These are phyloP conservation scores for Thalassiosira pacifica DNA, from an alignment of 352 stramenopile species.

Conservation along the genomic window DNA sequence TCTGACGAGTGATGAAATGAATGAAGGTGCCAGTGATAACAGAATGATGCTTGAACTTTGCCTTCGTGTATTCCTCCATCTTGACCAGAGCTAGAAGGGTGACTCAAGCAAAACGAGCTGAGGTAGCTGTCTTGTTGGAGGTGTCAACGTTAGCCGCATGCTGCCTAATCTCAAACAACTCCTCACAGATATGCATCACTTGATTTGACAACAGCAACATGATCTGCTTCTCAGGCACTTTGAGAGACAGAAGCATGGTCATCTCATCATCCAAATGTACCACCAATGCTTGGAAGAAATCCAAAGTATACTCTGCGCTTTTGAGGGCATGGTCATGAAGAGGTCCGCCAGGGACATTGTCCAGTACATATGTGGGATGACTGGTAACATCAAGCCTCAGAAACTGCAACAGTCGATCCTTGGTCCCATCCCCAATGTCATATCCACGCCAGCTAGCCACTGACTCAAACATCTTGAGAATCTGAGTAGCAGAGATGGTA, in stretches of 20 bases:
- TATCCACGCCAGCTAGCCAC: not conserved
- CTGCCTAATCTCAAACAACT: not conserved
- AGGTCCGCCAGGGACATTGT: not conserved
- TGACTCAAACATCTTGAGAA: conserved; percentile 5
- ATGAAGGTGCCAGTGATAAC: conserved; percentile 6
- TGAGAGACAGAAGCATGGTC: not conserved
- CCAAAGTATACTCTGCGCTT: not conserved
- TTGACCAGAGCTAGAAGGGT: not conserved
- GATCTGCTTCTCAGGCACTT: not conserved
- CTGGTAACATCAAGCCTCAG: not conserved
- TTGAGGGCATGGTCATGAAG: not conserved
- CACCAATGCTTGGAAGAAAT: not conserved
- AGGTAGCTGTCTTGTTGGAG: not conserved
- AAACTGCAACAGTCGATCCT: not conserved
- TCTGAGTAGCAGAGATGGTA: not conserved
- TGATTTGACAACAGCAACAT: not conserved
- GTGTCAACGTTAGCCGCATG: not conserved
- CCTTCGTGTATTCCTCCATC: conserved; percentile 5
- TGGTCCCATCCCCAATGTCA: not conserved
- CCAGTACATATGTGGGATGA: not conserved
- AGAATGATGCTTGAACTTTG: not conserved
- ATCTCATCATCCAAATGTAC: conserved; percentile 11
- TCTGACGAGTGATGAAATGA: not conserved
- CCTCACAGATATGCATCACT: conserved; percentile 5
- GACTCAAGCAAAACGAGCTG: conserved; percentile 3